phyloP scores from a whole-genome alignment of 2,329 filamentous ascomycete species.

The Lasiodiplodia hormozganensis region DNA sequence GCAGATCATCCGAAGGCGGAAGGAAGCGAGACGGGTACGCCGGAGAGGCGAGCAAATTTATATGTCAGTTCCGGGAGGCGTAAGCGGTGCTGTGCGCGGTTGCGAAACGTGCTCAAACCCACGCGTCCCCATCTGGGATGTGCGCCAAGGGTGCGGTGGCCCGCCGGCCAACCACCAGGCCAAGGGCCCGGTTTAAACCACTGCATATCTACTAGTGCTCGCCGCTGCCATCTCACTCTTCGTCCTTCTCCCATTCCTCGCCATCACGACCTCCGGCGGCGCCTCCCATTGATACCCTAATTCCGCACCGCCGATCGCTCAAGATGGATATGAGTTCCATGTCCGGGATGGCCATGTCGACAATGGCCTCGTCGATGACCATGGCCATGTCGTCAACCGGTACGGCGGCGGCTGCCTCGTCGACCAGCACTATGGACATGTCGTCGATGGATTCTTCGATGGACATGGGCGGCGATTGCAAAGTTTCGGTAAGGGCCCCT shows the following conservation, averaged over 20 bases:
- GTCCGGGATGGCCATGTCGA: constrained; percentile 27
- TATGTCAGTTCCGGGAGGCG: background rate
- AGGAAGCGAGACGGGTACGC: no score
- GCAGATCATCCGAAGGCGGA: background rate
- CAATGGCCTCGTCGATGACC: constrained; percentile 21
- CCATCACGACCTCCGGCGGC: background rate
- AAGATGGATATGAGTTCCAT: constrained; percentile 25
- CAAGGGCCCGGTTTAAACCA: background rate
- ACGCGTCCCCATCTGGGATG: constrained; percentile 17
- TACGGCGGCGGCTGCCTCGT: background rate
- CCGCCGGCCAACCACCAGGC: constrained; percentile 3
- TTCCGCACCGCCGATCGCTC: constrained; percentile 6
- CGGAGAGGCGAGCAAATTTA: constrained; percentile 6
- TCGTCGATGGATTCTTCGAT: constrained; percentile 17
- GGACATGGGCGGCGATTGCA: constrained; percentile 41
- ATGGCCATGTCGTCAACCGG: constrained; percentile 27
- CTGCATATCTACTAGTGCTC: background rate
- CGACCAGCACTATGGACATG: constrained; percentile 27
- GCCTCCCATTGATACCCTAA: constrained; percentile 5
- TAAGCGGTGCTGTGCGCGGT: background rate
- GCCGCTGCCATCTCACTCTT: background rate
- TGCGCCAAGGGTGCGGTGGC: constrained; percentile 19
- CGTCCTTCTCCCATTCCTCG: background rate
- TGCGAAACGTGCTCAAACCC: constrained; percentile 23
- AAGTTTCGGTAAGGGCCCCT: constrained; percentile 46